Evolutionary conservation across 768 basidiomycete species (phyloP), one percentile per base, ranked within the genome.

Genomic region (Tulasnella sp.): DNA sequence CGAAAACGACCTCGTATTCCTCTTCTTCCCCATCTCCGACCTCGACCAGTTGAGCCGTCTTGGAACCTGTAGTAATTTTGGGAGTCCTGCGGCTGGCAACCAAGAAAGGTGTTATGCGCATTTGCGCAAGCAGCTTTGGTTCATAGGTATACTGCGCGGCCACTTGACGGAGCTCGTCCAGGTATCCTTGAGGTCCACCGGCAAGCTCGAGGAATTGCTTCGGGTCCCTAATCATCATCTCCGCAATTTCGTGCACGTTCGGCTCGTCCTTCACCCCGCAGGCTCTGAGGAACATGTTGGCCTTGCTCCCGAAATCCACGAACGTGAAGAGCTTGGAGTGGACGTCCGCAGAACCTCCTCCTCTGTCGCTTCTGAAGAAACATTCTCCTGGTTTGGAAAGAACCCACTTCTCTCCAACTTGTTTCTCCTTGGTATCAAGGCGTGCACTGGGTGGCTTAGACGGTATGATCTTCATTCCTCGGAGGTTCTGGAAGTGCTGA

Each of bases 201-300:
- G 91, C 85, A 12, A 91, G 81, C 29, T 87, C 80, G 74, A 90
- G 91, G 78, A 96, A 94, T 71, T 83, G 82, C 37, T 81, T 82
- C 14, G 94, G 91, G 78, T 93, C 83, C 1, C 83, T 83, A 26
- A 95, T 79, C 52, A 94, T 79, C 69, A 88, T 89, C 68, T 84
- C 83, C 0, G 88, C 89, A 52, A 94, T 84, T 79, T 95, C 94
- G 72, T 92, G 88, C 5, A 94, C 86, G 62, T 87, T 93, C 4
- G 96, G 95, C 77, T 94, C 92, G 52, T 86, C 88, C 77, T 88
- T 90, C 17, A 95, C 92, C 12, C 97, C 96, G 76, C 93, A 93
- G 3, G 91, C 89, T 69, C 84, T 86, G 62, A 99, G 82, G 80
- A 99, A 98, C 3, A 85, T 83, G 75, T 95, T 96, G 32, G 90